Percentiles rank a stretch among this genome's conserved stretches.
These are phyloP conservation scores for Exophiala xenobiotica DNA, from an alignment of 2,329 filamentous ascomycete genomes.

Conservation along the genomic window DNA sequence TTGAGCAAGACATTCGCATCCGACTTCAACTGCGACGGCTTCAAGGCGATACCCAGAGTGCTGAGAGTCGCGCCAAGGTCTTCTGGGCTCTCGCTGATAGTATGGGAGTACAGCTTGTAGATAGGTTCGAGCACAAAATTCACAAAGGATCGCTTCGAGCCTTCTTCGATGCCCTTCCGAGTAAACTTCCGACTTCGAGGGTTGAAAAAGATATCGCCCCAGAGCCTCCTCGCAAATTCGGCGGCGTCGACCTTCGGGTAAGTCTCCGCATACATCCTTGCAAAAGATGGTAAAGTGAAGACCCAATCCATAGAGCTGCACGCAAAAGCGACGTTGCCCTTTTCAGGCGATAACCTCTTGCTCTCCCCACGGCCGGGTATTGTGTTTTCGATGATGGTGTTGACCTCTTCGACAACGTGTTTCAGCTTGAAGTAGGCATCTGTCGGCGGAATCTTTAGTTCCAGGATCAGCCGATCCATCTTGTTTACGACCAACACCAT, in stretches of 20 bases:
- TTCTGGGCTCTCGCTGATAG: conserved; percentile 83
- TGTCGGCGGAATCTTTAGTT: conserved; percentile 87
- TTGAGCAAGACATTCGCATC: conserved; percentile 88
- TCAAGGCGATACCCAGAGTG: conserved; percentile 77
- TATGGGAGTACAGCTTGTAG: conserved; percentile 96
- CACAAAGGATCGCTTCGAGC: conserved; percentile 81
- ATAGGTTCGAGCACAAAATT: conserved; percentile 94
- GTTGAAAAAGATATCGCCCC: conserved; percentile 98
- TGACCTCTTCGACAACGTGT: conserved; percentile 97
- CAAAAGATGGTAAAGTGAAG: conserved; percentile 90
- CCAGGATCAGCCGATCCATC: conserved; percentile 90
- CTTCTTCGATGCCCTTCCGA: conserved; percentile 77
- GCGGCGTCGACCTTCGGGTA: conserved; percentile 77
- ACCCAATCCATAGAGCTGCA: conserved; percentile 95
- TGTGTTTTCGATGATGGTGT: conserved; percentile 87
- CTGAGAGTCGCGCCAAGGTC: conserved; percentile 77
- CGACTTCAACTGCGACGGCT: conserved; percentile 86
- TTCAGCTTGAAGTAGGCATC: conserved; percentile 99
- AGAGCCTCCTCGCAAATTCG: conserved; percentile 81
- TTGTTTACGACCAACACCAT: conserved; percentile 94
- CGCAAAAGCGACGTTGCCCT: conserved; percentile 96
- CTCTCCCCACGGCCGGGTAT: conserved; percentile 77
- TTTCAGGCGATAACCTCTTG: conserved; percentile 85
- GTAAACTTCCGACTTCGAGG: conserved; percentile 87
- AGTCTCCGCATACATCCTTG: conserved; percentile 91